Conservation (phyloP, 805 yeast species). For the Monosporozyma servazzii region DNA sequence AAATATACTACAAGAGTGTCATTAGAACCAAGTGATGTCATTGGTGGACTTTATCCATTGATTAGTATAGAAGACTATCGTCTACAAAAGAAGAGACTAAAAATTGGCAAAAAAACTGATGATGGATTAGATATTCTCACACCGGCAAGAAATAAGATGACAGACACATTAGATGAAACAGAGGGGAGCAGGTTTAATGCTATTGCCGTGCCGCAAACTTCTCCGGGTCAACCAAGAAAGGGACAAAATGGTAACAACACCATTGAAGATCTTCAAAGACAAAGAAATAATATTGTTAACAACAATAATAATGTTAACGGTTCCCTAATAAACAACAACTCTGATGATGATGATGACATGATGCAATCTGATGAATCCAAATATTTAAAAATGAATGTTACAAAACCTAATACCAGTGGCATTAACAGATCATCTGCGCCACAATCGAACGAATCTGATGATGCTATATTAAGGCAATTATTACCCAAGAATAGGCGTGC, state of each 20-base stretch:
- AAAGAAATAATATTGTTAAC: background rate
- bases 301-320: constrained; percentile 6
- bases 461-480: constrained; percentile 22
- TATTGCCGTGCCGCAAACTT: constrained; percentile 65
- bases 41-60: constrained; percentile 60
- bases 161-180: constrained; percentile 21
- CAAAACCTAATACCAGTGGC: constrained; percentile 13
- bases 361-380: constrained; percentile 15
- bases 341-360: constrained; percentile 10
- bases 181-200: constrained; percentile 23
- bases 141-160: constrained; percentile 24
- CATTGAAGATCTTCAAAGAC: constrained; percentile 28
- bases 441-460: constrained; percentile 10
- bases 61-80: constrained; percentile 55
- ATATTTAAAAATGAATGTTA: constrained; percentile 14
- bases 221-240: constrained; percentile 97
- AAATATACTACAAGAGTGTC: constrained; percentile 81
- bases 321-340: constrained; percentile 9
- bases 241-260: constrained; percentile 27
- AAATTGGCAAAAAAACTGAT: constrained; percentile 27
- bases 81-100: constrained; percentile 35
- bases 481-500: constrained; percentile 26
- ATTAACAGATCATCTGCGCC: constrained; percentile 2
- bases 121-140: constrained; percentile 18
- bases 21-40: constrained; percentile 50